A percentile compares a stretch with the other conserved stretches of the same genome.
Conservation (phyloP, 2,329 filamentous ascomycete species). For the Cercospora beticola region DNA sequence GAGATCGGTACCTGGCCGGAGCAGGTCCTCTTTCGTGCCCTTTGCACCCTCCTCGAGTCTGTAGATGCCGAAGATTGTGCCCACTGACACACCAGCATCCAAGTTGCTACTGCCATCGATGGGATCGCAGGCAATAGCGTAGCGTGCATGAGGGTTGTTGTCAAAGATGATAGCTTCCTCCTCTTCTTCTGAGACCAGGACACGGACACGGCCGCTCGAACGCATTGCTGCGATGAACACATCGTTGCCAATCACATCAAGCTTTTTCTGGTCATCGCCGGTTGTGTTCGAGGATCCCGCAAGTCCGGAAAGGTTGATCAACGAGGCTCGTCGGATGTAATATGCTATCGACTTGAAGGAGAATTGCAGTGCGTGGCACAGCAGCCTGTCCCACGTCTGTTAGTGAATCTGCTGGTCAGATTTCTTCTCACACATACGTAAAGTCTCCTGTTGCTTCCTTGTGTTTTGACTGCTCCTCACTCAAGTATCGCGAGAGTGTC, state of each 20-base stretch:
- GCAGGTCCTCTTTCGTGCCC: conserved; percentile 79
- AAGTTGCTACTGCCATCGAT: conserved; percentile 98
- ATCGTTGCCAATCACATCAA: conserved; percentile 98
- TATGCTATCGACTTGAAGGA: conserved; percentile 99
- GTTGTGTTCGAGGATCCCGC: conserved; percentile 93
- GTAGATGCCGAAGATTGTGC: conserved; percentile 95
- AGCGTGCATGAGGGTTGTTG: conserved; percentile 71
- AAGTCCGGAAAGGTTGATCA: conserved; percentile 85
- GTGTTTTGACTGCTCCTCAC: conserved; percentile 91
- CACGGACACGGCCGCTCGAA: conserved; percentile 82
- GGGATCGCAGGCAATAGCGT: conserved; percentile 94
- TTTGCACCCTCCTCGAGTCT: conserved; percentile 75
- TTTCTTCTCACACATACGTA: conserved; percentile 64
- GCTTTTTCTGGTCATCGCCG: conserved; percentile 98
- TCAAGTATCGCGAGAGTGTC: conserved; percentile 91
- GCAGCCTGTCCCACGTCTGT: conserved; percentile 59
- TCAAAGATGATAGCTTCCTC: conserved; percentile 87
- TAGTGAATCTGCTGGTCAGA: conserved; percentile 16
- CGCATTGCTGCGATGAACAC: conserved; percentile 95
- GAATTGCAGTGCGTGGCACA: conserved; percentile 97
- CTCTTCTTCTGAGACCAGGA: conserved; percentile 97
- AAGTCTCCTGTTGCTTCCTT: conserved; percentile 97
- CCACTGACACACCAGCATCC: conserved; percentile 94
- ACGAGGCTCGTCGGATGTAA: conserved; percentile 92
- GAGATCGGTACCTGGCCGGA: conserved; percentile 86